These are phyloP conservation scores for Pterulicium gracile DNA, from an alignment of 1,284 basidiomycete genomes.

Conservation along the genomic window DNA sequence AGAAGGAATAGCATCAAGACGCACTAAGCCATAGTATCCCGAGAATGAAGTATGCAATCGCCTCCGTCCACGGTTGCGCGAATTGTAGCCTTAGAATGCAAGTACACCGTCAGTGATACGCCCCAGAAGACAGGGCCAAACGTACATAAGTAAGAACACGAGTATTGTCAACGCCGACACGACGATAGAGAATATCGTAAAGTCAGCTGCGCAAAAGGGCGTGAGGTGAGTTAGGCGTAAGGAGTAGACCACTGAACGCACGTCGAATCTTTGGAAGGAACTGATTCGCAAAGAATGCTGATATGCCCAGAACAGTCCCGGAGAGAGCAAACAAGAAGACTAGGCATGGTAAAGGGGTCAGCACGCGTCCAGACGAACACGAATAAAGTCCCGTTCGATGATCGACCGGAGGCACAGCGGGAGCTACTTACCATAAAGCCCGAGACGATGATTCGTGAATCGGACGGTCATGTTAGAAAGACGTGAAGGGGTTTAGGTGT, in stretches of 20 bases:
- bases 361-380: not conserved
- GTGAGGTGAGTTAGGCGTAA: slow-evolving; percentile 2
- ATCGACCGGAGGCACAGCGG: slow-evolving; percentile 2
- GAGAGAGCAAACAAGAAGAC: slow-evolving; percentile 49
- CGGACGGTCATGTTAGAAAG: slow-evolving; percentile 51
- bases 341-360: slow-evolving; percentile 16
- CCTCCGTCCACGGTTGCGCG: slow-evolving; percentile 56
- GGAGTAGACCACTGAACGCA: slow-evolving; percentile 21
- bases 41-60: slow-evolving; percentile 39
- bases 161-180: slow-evolving; percentile 55
- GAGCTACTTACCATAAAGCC: slow-evolving; percentile 33
- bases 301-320: slow-evolving; percentile 55
- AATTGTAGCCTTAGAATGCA: slow-evolving; percentile 42
- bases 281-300: slow-evolving; percentile 50
- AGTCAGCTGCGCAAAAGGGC: slow-evolving; percentile 37
- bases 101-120: slow-evolving; percentile 9
- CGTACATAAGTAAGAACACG: slow-evolving; percentile 42
- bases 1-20: slow-evolving; percentile 9
- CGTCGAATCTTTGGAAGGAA: slow-evolving; percentile 57
- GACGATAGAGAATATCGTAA: slow-evolving; percentile 55
- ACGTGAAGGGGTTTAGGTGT: too few relatives aligned
- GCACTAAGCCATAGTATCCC: slow-evolving; percentile 57
- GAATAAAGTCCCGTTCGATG: slow-evolving; percentile 5
- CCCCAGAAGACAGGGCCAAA: slow-evolving; percentile 6
- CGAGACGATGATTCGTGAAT: slow-evolving; percentile 39